Conservation (phyloP, 768 basidiomycete genomes). For the Mycena filopes region DNA sequence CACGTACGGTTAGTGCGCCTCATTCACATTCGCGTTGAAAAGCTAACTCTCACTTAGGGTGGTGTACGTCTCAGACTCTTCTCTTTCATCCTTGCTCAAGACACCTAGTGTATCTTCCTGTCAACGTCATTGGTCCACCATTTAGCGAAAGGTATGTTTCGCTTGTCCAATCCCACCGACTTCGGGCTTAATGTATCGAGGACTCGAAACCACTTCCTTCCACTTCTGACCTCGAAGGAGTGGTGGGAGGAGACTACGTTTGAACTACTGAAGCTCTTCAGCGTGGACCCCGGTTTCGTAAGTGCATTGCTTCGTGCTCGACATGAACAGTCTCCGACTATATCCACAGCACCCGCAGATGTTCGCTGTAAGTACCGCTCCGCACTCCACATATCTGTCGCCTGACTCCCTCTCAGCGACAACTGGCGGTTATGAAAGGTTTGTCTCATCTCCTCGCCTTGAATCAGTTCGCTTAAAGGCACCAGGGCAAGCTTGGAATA, state of each 20-base stretch:
- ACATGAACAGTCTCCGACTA: not conserved
- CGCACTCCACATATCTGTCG: conserved; percentile 15
- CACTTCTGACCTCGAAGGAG: conserved; percentile 79
- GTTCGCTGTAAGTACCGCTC: conserved; percentile 69
- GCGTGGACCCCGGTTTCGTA: conserved; percentile 81
- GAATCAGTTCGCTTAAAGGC: conserved; percentile 9
- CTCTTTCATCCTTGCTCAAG: not conserved
- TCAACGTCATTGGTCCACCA: conserved; percentile 85
- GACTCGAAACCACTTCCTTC: too few species aligned
- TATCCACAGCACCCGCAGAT: conserved; percentile 74
- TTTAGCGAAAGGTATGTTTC: conserved; percentile 86
- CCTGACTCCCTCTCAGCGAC: conserved; percentile 59
- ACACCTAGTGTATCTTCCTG: conserved; percentile 72
- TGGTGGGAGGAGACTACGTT: conserved; percentile 94
- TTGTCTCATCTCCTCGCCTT: not conserved
- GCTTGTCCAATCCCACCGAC: too few species aligned
- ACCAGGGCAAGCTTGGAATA: conserved; percentile 86
- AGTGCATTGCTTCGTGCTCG: not conserved
- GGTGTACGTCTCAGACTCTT: conserved; percentile 48
- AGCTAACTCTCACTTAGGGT: conserved; percentile 39
- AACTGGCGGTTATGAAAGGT: conserved; percentile 92
- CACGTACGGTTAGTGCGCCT: conserved; percentile 67
- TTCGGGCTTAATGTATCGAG: too few species aligned
- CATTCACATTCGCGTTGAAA: not conserved
- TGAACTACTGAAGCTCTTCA: conserved; percentile 80